Evolutionary conservation across 2,329 filamentous ascomycete genomes (phyloP), one percentile per base, ranked within the genome.

Genomic region (Stachybotrys echinatus): DNA sequence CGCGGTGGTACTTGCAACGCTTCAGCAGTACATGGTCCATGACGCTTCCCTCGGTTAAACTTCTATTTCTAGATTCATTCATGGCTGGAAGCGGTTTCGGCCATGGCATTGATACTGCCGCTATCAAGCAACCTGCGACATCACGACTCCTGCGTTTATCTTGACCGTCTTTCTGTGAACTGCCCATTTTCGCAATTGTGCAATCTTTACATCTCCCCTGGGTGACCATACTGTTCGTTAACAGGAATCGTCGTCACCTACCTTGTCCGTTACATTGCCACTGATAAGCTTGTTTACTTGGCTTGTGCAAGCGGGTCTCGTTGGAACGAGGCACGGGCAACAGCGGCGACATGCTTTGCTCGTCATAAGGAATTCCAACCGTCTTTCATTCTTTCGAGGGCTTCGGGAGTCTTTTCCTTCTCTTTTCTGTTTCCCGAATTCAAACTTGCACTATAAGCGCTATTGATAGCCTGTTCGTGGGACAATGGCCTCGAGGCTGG

Each of bases 401-500:
- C 27, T 34, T 34, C n/a, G 27, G 27, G 10, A 10, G 27, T 14
- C 5, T 34, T 3, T 34, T 34, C 14, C 42, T 23, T 14, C n/a
- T 45, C 21, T 45, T 23, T 14, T 12, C 22, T 23, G 10, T 23
- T 45, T 14, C 10, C 27, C 27, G 27, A 8, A 34, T 34, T 34
- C 27, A 34, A 10, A 3, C 27, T 34, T 34, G 27, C 27, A 8
- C 19, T 23, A 12, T 8, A 18, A 4, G 27, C 20, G 42, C 42
- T 19, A n/a, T 50, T 31, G 31, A 22, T 18, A 8, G 23, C 19
- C 42, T 42, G 19, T 34, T 42, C 40, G 21, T 39, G 42, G 31
- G 19, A 52, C 22, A 50, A 64, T 64, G 61, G 60, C 61, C 43
- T 63, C 58, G 42, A 54, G 60, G 54, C 53, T 62, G 51, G 53